Conservation (phyloP, 2,329 filamentous ascomycete species). For the Scorias spongiosa region DNA sequence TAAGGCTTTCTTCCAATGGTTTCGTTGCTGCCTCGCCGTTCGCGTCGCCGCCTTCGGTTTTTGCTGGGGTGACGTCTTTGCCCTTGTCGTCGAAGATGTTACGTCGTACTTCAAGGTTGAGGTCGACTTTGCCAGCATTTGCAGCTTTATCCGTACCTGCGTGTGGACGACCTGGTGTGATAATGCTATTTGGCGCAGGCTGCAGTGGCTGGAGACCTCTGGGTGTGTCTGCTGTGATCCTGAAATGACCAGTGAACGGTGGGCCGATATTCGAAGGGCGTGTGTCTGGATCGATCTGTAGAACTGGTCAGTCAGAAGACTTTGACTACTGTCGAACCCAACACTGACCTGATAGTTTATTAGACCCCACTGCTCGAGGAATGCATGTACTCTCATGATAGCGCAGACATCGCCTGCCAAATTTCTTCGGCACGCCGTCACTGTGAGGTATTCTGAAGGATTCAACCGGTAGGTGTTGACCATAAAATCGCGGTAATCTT, state of each 20-base stretch:
- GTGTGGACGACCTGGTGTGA: constrained; percentile 45
- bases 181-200: constrained; percentile 58
- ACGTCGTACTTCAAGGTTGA: constrained; percentile 83
- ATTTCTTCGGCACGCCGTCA: constrained; percentile 89
- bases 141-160: constrained; percentile 58
- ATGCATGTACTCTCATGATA: constrained; percentile 96
- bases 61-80: constrained; percentile 59
- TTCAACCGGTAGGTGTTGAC: constrained; percentile 98
- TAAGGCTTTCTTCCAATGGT: constrained; percentile 42
- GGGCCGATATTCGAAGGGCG: constrained; percentile 89
- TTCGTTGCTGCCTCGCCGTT: constrained; percentile 57
- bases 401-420: constrained; percentile 94
- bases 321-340: too few relatives aligned
- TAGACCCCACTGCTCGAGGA: constrained; percentile 94
- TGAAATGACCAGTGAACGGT: constrained; percentile 94
- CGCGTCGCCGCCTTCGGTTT: constrained; percentile 27
- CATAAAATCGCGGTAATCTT: constrained; percentile 99
- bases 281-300: constrained; percentile 85
- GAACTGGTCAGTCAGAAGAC: constrained; percentile 13
- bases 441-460: constrained; percentile 87
- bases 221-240: constrained; percentile 87
- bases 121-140: constrained; percentile 57
- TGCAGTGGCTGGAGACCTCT: constrained; percentile 91
- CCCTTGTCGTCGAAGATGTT: constrained; percentile 92
- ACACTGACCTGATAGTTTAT: constrained; percentile 84